Evolutionary conservation across 2,329 filamentous ascomycete genomes (phyloP).

Genomic region (Whalleya microplaca): DNA sequence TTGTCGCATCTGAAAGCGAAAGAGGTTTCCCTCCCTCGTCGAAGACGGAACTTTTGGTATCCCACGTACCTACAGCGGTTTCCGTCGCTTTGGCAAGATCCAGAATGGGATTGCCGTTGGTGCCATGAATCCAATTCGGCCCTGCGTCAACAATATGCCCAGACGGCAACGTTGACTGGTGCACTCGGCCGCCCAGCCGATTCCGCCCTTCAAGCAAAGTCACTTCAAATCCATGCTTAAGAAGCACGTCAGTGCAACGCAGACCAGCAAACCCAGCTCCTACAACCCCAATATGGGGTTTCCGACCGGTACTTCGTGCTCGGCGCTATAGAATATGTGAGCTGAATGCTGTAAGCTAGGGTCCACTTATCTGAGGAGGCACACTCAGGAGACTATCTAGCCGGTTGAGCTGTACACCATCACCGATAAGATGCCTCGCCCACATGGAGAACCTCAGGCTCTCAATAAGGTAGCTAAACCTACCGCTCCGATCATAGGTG

Average conservation of each 20-base stretch:
- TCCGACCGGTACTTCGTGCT: conserved; percentile 32
- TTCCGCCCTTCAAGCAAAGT: conserved; percentile 71
- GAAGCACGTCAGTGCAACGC: conserved; percentile 70
- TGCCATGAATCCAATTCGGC: conserved; percentile 83
- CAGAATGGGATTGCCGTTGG: conserved; percentile 69
- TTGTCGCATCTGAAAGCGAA: conserved; percentile 47
- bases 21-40: conserved; percentile 60
- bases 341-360: conserved; percentile 22
- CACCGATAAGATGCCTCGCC: conserved; percentile 31
- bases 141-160: conserved; percentile 59
- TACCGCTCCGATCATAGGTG: conserved; percentile 43
- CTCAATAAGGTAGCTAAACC: conserved; percentile 26
- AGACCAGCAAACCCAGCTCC: conserved; percentile 73
- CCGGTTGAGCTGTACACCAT: conserved; percentile 26
- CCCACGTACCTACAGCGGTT: conserved; percentile 53
- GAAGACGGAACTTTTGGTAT: conserved; percentile 58
- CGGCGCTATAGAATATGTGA: conserved; percentile 33
- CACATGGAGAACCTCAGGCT: conserved; percentile 34
- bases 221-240: conserved; percentile 67
- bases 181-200: conserved; percentile 68
- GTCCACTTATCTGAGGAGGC: conserved; percentile 35
- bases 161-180: conserved; percentile 53
- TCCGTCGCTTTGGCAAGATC: conserved; percentile 66
- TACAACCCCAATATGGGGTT: conserved; percentile 66
- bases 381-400: conserved; percentile 36